These are phyloP conservation scores for Chytridium lagenaria DNA, from an alignment of 371 early-diverging fungal genomes.

Conservation along the genomic window DNA sequence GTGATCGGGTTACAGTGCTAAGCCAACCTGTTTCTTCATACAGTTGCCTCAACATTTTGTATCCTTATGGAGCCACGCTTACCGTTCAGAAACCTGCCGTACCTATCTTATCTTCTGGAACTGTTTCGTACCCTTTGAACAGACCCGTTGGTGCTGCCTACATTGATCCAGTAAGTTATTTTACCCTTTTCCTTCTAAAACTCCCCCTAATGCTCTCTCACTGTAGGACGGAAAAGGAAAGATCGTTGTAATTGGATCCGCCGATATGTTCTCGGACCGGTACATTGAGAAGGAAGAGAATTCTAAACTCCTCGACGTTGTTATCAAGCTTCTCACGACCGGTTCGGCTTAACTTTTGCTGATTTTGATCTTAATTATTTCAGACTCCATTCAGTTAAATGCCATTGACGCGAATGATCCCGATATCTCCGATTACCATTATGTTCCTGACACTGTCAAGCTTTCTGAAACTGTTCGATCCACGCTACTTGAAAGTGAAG, in stretches of 20 bases:
- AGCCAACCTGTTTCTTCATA: not conserved
- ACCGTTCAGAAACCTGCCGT: conserved; percentile 64
- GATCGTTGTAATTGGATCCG: conserved; percentile 56
- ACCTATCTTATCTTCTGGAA: conserved; percentile 60
- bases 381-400: conserved; percentile 54
- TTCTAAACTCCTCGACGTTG: conserved; percentile 56
- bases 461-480: conserved; percentile 54
- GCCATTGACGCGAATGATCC: conserved; percentile 64
- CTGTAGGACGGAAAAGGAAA: conserved; percentile 52
- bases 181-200: conserved; percentile 13
- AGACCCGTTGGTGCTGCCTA: conserved; percentile 60
- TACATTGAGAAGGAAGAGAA: conserved; percentile 68
- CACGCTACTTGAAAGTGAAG: conserved; percentile 63
- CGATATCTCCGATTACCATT: conserved; percentile 64
- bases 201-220: not conserved
- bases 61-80: conserved; percentile 62
- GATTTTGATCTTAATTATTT: not conserved
- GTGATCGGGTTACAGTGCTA: not conserved
- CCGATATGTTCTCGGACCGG: conserved; percentile 57
- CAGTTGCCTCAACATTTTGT: conserved; percentile 56
- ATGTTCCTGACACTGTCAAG: conserved; percentile 54
- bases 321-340: conserved; percentile 54
- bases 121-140: conserved; percentile 60
- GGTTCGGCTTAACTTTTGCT: conserved; percentile 36
- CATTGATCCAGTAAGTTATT: conserved; percentile 40